These are phyloP conservation scores for Prunus fruticosa DNA, from an alignment of 306 rosid genomes.

Conservation along the genomic window DNA sequence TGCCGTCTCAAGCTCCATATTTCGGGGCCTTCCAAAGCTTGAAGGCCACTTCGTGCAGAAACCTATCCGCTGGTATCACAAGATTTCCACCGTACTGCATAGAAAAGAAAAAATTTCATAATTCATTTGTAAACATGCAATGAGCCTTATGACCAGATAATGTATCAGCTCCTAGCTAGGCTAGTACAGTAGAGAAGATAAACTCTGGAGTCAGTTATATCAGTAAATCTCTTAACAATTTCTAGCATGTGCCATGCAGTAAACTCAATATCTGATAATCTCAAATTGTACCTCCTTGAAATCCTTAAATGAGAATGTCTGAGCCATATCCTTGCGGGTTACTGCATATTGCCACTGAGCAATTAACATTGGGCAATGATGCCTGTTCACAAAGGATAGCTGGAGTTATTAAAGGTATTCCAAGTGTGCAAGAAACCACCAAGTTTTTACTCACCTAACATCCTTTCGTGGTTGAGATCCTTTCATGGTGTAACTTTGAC, in stretches of 20 bases:
- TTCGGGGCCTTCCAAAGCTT: constrained; percentile 98
- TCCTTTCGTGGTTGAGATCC: constrained; percentile 69
- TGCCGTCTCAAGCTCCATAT: constrained; percentile 70
- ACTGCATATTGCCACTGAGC: constrained; percentile 90
- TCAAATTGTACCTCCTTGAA: constrained; percentile 63
- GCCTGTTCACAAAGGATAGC: constrained; percentile 51
- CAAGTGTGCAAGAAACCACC: constrained; percentile 18
- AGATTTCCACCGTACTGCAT: constrained; percentile 78
- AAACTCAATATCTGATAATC: background rate
- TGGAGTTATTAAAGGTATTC: constrained; percentile 4
- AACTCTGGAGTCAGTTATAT: background rate
- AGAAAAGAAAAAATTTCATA: constrained; percentile 1
- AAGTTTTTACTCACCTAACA: constrained; percentile 56
- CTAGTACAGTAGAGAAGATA: background rate
- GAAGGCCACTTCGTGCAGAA: constrained; percentile 91
- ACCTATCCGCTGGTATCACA: constrained; percentile 86
- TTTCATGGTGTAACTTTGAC: constrained; percentile 78
- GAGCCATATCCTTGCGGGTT: constrained; percentile 77
- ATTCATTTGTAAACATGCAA: background rate
- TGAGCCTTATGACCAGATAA: background rate
- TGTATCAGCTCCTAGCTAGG: background rate
- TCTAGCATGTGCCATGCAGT: background rate
- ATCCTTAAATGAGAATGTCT: constrained; percentile 64
- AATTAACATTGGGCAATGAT: constrained; percentile 70
- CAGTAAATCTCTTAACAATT: background rate